Conservation (phyloP, 2,329 filamentous ascomycete genomes). For the Falciphora oryzae region DNA sequence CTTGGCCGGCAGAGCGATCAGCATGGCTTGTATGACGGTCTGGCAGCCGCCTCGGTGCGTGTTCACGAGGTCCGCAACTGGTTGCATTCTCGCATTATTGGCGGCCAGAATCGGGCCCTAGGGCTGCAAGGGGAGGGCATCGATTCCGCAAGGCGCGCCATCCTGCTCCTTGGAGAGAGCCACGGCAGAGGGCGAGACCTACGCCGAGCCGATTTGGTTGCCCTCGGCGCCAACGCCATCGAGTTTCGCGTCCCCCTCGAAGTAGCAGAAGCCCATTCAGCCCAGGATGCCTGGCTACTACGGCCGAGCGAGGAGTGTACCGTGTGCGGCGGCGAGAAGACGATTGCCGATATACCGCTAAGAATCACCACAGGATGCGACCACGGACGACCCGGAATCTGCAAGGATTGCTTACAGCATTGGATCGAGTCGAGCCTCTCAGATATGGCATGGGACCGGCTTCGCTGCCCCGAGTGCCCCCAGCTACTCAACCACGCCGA, state of each 20-base stretch:
- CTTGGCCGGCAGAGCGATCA: too few relatives aligned
- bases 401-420: conserved; percentile 27
- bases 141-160: conserved; percentile 8
- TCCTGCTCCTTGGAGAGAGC: background rate
- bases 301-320: conserved; percentile 23
- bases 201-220: background rate
- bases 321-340: conserved; percentile 30
- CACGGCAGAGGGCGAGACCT: background rate
- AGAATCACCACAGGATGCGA: conserved; percentile 23
- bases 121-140: conserved; percentile 12
- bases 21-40: too few relatives aligned
- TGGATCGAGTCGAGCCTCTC: conserved; percentile 29
- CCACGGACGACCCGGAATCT: conserved; percentile 22
- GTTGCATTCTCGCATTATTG: conserved; percentile 12
- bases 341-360: conserved; percentile 27
- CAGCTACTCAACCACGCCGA: conserved; percentile 24
- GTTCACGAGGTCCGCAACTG: background rate
- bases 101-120: conserved; percentile 3
- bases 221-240: conserved; percentile 21
- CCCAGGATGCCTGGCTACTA: conserved; percentile 29
- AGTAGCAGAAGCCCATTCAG: conserved; percentile 22
- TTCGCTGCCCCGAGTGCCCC: conserved; percentile 31
- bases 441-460: conserved; percentile 24
- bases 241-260: conserved; percentile 24
- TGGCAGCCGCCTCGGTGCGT: background rate